A percentile compares a stretch with the other conserved stretches of the same genome.
Evolutionary conservation across 2,329 filamentous ascomycete genomes (phyloP).

Genomic region (Chrysosporium keratinophilum): DNA sequence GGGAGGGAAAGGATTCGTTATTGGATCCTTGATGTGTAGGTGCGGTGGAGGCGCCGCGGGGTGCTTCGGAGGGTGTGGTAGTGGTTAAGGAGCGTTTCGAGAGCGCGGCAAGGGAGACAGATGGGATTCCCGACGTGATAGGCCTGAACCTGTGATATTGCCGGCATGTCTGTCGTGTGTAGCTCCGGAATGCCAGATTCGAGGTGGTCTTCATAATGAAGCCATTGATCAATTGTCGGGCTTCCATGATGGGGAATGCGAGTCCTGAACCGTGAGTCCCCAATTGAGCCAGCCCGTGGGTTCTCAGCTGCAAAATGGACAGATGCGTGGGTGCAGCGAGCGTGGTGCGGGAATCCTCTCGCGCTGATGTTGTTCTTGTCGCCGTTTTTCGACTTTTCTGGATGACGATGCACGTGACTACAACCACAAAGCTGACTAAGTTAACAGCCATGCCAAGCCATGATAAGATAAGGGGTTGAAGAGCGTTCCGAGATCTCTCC

Average conservation of each 20-base stretch:
- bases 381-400: not conserved
- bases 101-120: not conserved
- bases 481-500: no score
- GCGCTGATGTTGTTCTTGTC: not conserved
- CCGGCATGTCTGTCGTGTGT: not conserved
- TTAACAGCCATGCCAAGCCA: no score
- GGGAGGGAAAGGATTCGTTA: not conserved
- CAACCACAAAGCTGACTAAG: not conserved
- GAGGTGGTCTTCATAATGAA: not conserved
- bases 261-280: not conserved
- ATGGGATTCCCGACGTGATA: not conserved
- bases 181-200: not conserved
- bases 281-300: not conserved
- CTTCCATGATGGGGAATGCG: constrained; percentile 11
- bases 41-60: not conserved
- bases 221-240: constrained; percentile 14
- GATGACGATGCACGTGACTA: not conserved
- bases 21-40: not conserved
- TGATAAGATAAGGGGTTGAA: no score
- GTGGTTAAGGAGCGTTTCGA: not conserved
- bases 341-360: not conserved
- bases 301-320: not conserved
- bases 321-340: not conserved
- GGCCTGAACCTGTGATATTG: not conserved
- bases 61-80: constrained; percentile 1